A percentile compares a stretch with the other conserved stretches of the same genome.
These are phyloP conservation scores for Trypanosoma vivax DNA, from an alignment of 208 protist genomes.

Conservation along the genomic window DNA sequence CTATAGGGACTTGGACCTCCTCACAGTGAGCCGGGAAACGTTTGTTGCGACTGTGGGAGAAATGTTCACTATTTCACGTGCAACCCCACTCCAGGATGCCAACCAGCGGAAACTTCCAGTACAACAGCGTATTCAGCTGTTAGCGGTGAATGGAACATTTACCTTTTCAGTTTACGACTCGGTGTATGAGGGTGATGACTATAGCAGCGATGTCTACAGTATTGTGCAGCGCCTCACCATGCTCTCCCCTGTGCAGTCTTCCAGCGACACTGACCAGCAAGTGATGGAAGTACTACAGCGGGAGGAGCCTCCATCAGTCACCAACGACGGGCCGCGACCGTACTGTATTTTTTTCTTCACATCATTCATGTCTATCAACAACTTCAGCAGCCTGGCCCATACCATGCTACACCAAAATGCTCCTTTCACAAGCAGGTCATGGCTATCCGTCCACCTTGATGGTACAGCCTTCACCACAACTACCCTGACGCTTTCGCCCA, in stretches of 20 bases:
- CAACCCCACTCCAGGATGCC: not conserved
- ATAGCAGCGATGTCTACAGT: not conserved
- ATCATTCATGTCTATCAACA: constrained; percentile 19
- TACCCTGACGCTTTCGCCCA: constrained; percentile 10
- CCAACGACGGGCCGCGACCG: not conserved
- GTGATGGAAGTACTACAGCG: constrained; percentile 8
- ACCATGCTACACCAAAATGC: constrained; percentile 1
- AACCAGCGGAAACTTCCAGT: too few relatives aligned
- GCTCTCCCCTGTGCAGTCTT: constrained; percentile 9
- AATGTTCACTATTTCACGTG: constrained; percentile 9
- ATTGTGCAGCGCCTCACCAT: not conserved
- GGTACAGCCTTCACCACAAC: constrained; percentile 18
- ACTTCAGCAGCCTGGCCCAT: constrained; percentile 14
- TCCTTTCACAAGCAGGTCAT: constrained; percentile 13
- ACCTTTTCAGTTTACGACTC: constrained; percentile 6
- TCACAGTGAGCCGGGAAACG: constrained; percentile 2
- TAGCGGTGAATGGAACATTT: constrained; percentile 6
- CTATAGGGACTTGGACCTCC: constrained; percentile 22
- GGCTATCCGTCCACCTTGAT: constrained; percentile 19
- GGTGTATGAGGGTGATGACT: not conserved
- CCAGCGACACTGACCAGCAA: constrained; percentile 12
- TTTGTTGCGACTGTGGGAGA: constrained; percentile 14
- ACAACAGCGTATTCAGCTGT: constrained; percentile 1
- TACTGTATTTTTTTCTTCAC: constrained; percentile 17
- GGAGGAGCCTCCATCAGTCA: not conserved